These are phyloP conservation scores for Hymenoscyphus repandus DNA, from an alignment of 2,329 filamentous ascomycete species.

Conservation along the genomic window DNA sequence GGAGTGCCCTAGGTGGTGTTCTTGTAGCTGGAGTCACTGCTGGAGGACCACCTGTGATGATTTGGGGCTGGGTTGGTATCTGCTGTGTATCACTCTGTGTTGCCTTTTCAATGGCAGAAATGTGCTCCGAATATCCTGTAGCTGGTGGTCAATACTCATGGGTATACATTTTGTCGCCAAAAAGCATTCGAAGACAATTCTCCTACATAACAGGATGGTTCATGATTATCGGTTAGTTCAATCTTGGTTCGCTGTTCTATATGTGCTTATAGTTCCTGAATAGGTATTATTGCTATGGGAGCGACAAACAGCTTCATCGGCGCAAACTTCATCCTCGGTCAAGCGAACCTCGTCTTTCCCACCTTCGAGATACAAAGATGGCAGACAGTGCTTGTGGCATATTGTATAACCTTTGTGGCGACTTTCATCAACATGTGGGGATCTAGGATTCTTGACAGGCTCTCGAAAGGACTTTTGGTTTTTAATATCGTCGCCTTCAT, in stretches of 20 bases:
- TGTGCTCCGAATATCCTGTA: slow-evolving; percentile 50
- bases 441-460: slow-evolving; percentile 44
- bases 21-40: slow-evolving; percentile 50
- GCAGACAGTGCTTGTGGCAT: slow-evolving; percentile 50
- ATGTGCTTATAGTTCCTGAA: too few relatives aligned
- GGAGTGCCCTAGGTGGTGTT: slow-evolving; percentile 51
- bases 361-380: slow-evolving; percentile 48
- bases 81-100: slow-evolving; percentile 46
- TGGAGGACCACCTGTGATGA: slow-evolving; percentile 53
- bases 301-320: slow-evolving; percentile 49
- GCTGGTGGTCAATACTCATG: slow-evolving; percentile 53
- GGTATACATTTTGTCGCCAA: slow-evolving; percentile 51
- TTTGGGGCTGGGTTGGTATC: slow-evolving; percentile 51
- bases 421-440: slow-evolving; percentile 44
- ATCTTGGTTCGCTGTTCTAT: too few relatives aligned
- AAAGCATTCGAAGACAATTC: slow-evolving; percentile 37
- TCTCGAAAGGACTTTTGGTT: slow-evolving; percentile 43
- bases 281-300: slow-evolving; percentile 42
- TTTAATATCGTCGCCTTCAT: slow-evolving; percentile 51
- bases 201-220: slow-evolving; percentile 45
- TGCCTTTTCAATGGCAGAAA: slow-evolving; percentile 54
- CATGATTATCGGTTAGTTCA: slow-evolving; percentile 40
- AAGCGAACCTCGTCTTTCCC: slow-evolving; percentile 46
- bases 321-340: slow-evolving; percentile 50
- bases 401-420: slow-evolving; percentile 41